Evolutionary conservation across 2,329 filamentous ascomycete genomes (phyloP).

Genomic region (Plenodomus biglobosus): DNA sequence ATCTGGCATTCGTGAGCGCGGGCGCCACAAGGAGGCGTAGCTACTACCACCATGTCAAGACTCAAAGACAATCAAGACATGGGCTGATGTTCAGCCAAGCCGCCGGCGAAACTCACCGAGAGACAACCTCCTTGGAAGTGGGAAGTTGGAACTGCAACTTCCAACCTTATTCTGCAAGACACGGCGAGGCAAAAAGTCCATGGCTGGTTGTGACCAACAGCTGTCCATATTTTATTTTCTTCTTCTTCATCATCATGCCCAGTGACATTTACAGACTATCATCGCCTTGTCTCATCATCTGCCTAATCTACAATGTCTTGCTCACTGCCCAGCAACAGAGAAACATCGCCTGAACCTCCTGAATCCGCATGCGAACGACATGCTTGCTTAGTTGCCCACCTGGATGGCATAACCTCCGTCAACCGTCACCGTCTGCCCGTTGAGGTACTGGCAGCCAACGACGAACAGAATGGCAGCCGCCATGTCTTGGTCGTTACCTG

Average conservation of each 20-base stretch:
- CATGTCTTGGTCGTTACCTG: constrained; percentile 62
- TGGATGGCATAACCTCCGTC: constrained; percentile 56
- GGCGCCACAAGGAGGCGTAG: not conserved
- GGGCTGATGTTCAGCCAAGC: not conserved
- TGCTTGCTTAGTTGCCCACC: constrained; percentile 30
- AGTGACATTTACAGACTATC: no score
- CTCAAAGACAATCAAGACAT: not conserved
- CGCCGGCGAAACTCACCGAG: not conserved
- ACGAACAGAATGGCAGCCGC: constrained; percentile 58
- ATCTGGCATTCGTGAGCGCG: not conserved
- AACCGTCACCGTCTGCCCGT: constrained; percentile 53
- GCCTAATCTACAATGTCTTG: not conserved
- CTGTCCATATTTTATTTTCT: no score
- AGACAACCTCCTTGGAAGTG: no score
- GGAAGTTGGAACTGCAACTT: no score
- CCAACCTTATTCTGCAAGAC: not conserved
- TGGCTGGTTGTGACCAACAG: not conserved
- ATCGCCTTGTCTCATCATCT: not conserved
- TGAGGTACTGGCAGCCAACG: constrained; percentile 54
- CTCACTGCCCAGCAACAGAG: not conserved
- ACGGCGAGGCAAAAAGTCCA: not conserved
- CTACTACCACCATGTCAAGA: no score
- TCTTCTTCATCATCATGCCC: no score
- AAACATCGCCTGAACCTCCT: not conserved
- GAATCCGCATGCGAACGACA: not conserved